Percentiles rank a stretch among this genome's conserved stretches.
These are phyloP conservation scores for Alternaria novae-zelandiae DNA, from an alignment of 2,329 filamentous ascomycete species.

Conservation along the genomic window DNA sequence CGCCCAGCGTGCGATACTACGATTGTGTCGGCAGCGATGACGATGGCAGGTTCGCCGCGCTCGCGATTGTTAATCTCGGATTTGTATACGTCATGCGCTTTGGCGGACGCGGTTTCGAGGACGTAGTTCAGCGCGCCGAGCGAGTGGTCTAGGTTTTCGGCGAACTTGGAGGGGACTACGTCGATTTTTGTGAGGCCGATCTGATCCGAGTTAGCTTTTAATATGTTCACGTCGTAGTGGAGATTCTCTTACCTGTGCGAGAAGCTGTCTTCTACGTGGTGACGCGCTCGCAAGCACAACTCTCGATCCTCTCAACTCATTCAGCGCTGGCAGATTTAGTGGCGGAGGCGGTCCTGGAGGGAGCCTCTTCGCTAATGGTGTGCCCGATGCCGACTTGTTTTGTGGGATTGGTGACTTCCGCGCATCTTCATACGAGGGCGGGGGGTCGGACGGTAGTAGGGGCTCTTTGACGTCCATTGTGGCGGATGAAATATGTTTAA, in stretches of 20 bases:
- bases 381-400: constrained; percentile 23
- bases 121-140: constrained; percentile 91
- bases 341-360: constrained; percentile 66
- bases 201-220: constrained; percentile 46
- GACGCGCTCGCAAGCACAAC: constrained; percentile 91
- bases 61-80: constrained; percentile 62
- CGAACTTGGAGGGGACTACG: constrained; percentile 79
- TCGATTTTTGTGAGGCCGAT: constrained; percentile 84
- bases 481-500: background rate
- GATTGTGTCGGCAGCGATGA: constrained; percentile 90
- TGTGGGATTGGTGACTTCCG: constrained; percentile 28
- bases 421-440: constrained; percentile 53
- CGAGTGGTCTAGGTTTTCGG: constrained; percentile 90
- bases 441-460: constrained; percentile 47
- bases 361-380: constrained; percentile 20
- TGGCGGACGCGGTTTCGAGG: constrained; percentile 80
- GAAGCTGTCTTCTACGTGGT: constrained; percentile 80
- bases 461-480: constrained; percentile 17
- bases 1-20: constrained; percentile 77
- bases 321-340: constrained; percentile 80
- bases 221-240: background rate
- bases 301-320: constrained; percentile 75
- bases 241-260: constrained; percentile 66
- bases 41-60: constrained; percentile 76
- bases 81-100: constrained; percentile 77